phyloP scores from a whole-genome alignment of 352 stramenopile genomes.

The Phytophthora megakarya region DNA sequence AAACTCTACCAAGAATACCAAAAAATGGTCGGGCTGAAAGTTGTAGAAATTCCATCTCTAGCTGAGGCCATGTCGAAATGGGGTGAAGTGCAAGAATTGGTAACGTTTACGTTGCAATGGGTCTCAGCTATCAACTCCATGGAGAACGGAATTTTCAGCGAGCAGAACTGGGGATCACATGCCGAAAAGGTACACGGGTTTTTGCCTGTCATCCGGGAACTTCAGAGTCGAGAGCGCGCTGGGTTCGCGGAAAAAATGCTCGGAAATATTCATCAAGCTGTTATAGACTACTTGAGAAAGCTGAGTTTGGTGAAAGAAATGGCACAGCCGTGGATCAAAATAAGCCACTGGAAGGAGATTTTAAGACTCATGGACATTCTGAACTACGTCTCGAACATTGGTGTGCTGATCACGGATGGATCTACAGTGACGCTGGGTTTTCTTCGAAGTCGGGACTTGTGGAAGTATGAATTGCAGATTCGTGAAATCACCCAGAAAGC shows the following conservation, averaged over 20 bases:
- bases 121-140: conserved; percentile 46
- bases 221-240: conserved; percentile 34
- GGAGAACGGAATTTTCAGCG: conserved; percentile 70
- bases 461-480: conserved; percentile 61
- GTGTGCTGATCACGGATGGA: conserved; percentile 55
- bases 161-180: conserved; percentile 61
- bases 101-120: conserved; percentile 56
- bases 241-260: conserved; percentile 52
- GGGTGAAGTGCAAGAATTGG: conserved; percentile 64
- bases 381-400: conserved; percentile 56
- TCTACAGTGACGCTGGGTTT: conserved; percentile 59
- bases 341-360: conserved; percentile 68
- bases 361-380: conserved; percentile 50
- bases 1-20: conserved; percentile 76
- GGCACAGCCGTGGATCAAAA: conserved; percentile 54
- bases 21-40: conserved; percentile 67
- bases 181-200: conserved; percentile 44
- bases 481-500: conserved; percentile 61
- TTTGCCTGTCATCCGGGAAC: conserved; percentile 36
- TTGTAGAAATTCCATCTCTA: conserved; percentile 58
- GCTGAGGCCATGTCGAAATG: conserved; percentile 48
- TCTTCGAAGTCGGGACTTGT: conserved; percentile 51
- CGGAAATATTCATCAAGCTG: conserved; percentile 34
- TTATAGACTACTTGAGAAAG: conserved; percentile 51
- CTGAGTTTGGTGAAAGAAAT: conserved; percentile 59